Evolutionary conservation across 805 yeast genomes (phyloP).

Genomic region (Yamadazyma laniorum): DNA sequence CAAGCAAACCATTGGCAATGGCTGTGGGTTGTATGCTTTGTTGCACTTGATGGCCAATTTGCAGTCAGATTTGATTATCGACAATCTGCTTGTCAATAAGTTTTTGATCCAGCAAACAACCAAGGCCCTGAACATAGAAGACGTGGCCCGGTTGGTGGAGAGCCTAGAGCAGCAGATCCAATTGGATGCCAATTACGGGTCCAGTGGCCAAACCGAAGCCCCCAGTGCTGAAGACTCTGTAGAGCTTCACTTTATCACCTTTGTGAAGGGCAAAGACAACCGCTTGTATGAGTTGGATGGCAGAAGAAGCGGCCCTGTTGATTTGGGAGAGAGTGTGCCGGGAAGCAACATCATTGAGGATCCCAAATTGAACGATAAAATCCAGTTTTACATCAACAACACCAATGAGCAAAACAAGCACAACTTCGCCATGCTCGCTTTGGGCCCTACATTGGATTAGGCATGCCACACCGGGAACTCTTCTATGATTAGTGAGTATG

Average conservation of each 20-base stretch:
- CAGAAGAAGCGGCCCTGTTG: constrained; percentile 72
- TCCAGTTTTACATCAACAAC: constrained; percentile 63
- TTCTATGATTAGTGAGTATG: too few relatives aligned
- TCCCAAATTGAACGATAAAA: constrained; percentile 47
- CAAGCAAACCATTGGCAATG: constrained; percentile 79
- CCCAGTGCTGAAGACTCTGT: constrained; percentile 53
- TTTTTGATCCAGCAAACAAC: constrained; percentile 16
- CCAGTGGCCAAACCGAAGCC: constrained; percentile 64
- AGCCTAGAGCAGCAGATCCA: constrained; percentile 40
- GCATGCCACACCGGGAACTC: background rate
- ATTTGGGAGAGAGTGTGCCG: constrained; percentile 47
- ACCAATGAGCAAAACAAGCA: constrained; percentile 59
- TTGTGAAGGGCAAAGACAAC: constrained; percentile 54
- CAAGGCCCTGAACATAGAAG: constrained; percentile 21
- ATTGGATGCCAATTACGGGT: constrained; percentile 45
- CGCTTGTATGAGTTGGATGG: constrained; percentile 87
- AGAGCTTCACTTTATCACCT: constrained; percentile 76
- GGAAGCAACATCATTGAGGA: constrained; percentile 53
- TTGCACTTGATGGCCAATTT: constrained; percentile 57
- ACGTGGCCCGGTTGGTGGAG: constrained; percentile 45
- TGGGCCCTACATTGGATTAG: constrained; percentile 57
- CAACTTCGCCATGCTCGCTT: constrained; percentile 75
- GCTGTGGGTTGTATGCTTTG: constrained; percentile 90
- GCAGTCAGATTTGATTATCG: constrained; percentile 44
- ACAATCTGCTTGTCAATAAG: constrained; percentile 31